Evolutionary conservation across 805 yeast genomes (phyloP).

Genomic region (Candida endomychidarum): DNA sequence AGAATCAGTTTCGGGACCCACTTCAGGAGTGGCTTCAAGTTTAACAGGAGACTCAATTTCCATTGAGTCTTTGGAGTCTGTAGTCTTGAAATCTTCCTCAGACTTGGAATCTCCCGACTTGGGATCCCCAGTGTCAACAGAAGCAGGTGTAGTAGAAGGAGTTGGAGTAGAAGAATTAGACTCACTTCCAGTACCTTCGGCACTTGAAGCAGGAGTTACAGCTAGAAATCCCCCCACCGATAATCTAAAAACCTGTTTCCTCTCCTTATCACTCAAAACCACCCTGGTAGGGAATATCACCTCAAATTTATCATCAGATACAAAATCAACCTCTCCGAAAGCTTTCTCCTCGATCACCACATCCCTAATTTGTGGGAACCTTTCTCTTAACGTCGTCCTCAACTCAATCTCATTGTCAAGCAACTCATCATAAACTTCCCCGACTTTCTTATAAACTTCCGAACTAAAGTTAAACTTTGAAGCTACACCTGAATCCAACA

Average conservation of each 20-base stretch:
- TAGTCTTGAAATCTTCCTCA: too few relatives aligned
- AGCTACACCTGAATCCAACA: conserved; percentile 32
- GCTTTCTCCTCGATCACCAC: conserved; percentile 31
- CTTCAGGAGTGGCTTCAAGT: too few relatives aligned
- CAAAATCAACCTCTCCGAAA: conserved; percentile 33
- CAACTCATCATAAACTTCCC: conserved; percentile 32
- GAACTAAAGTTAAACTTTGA: conserved; percentile 31
- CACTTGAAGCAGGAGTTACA: conserved; percentile 16
- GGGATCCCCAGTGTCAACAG: too few relatives aligned
- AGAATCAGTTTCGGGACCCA: too few relatives aligned
- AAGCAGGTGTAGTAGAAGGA: too few relatives aligned
- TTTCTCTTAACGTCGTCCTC: conserved; percentile 34
- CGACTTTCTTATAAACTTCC: conserved; percentile 31
- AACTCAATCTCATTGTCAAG: conserved; percentile 43
- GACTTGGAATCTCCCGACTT: too few relatives aligned
- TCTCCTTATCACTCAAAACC: conserved; percentile 31
- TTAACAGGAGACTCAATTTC: too few relatives aligned
- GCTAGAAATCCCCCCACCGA: conserved; percentile 30
- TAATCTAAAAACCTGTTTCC: conserved; percentile 33
- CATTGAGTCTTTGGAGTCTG: too few relatives aligned
- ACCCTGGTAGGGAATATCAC: conserved; percentile 57
- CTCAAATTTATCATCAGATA: conserved; percentile 54
- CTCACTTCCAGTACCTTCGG: conserved; percentile 7
- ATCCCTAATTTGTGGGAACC: conserved; percentile 29
- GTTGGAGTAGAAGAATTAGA: too few relatives aligned